Conservation (phyloP, 2,329 filamentous ascomycete genomes). For the Colletotrichum sp. region DNA sequence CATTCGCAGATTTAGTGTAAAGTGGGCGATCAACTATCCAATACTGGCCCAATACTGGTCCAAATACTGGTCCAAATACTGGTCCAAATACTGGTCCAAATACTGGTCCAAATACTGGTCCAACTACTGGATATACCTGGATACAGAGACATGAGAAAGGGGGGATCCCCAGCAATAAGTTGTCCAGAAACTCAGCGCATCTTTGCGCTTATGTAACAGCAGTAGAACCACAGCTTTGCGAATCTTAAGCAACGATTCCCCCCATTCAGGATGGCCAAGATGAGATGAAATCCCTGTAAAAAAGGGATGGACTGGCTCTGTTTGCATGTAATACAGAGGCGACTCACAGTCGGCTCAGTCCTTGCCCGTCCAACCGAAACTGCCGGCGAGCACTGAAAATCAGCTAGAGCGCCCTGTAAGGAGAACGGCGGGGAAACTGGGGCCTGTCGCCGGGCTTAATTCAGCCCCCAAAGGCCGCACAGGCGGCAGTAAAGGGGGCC, state of each 20-base stretch:
- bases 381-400: background rate
- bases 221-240: background rate
- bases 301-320: background rate
- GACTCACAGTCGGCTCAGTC: background rate
- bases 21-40: too few species aligned
- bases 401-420: background rate
- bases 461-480: background rate
- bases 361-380: background rate
- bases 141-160: too few species aligned
- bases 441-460: background rate
- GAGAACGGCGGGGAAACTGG: background rate
- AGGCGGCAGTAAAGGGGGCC: background rate
- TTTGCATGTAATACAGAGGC: background rate
- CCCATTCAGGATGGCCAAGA: background rate
- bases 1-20: fast-evolving
- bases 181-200: background rate
- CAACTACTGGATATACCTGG: too few species aligned
- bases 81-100: too few species aligned
- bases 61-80: too few species aligned
- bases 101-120: too few species aligned
- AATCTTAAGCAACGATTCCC: background rate
- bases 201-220: background rate
- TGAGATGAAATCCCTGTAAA: background rate
- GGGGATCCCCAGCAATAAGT: background rate
- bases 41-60: too few species aligned